Base-by-base conservation (phyloP, 78 protist species). In the Dictyostelium capitatum region DNA sequence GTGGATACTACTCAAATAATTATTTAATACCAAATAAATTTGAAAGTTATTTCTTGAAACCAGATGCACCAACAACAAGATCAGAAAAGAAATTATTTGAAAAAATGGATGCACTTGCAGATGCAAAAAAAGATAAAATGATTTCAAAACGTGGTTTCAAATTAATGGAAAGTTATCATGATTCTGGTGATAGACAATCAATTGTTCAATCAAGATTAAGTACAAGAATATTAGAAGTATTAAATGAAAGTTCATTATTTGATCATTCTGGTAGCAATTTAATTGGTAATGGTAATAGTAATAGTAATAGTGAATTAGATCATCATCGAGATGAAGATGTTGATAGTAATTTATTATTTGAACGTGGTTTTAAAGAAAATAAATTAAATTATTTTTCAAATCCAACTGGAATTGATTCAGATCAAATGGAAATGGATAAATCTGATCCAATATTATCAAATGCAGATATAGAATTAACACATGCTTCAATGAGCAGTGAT, bases 1-100 rank as follows among this genome's bases (percentile, higher is more conserved):
- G 83, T 80, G 28, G 53, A 59, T 82, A 51, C 62, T 91, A 30
- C 82, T 84, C 78, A 82, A 82, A 19, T 46, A 43, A 17, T 56
- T 14, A 11, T 46, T 56, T 70, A 73, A 81, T 69, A 12, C 56
- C 82, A 14, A 14, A 6, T 4, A 23, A 75, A 15, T 72, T 17
- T 23, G 77, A 74, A 47, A 15, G 25, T 23, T 85, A 74, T 48
- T 85, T 85, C 77, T n/a, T 56, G 1, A 59, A 20, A 14, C 92
- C 83, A 6, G 59, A 83, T 43, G 51, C 57, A 69, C 80, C 79
- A 51, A 69, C 20, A 0, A n/a, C 30, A 5, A 9, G 89, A 19
- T 20, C 12, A n/a, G 89, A 82, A 73, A 82, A 82, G 54, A 82
- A 82, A 2, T 23, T 37, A 4, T 73, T 50, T 9, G 57, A 43